Evolutionary conservation across 225 moss, liverwort and hornwort genomes (phyloP), one percentile per base, ranked within the genome.

Genomic region (Lunularia cruciata): DNA sequence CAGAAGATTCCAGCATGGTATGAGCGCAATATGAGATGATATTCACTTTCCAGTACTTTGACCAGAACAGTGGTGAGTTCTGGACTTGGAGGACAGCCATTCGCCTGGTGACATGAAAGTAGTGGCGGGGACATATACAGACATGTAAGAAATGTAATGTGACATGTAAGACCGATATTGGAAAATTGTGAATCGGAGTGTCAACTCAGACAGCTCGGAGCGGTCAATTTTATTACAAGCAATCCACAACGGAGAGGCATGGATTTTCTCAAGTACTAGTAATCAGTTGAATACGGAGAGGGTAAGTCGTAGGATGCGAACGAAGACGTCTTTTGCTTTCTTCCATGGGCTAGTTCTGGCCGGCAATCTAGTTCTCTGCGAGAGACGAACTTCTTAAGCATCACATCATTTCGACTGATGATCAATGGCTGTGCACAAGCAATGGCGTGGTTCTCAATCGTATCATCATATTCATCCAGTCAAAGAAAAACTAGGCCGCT

Each of bases 401-500:
- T 49, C 49, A 49, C 49, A 49, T 49, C 49, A 2, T 49, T 49
- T n/a, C n/a, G 49, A 49, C 49, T 49, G 49, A 49, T n/a, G 49
- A 49, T 13, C 49, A 6, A 49, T 49, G 49, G 49, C 49, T 49
- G 49, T n/a, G 49, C 49, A 49, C 49, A 18, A 49, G 49, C 49
- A 49, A 49, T 49, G 2, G 49, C 49, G 49, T 58, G 32, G 16
- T 18, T 16, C 32, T 58, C 57, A n/a, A 58, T 58, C 57, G 20
- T 60, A 14, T 35, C 20, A 58, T 58, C 58, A 58, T 59, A 55
- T 27, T 8, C 55, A 26, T 60, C 59, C 59, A 37, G 20, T 37
- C 59, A 37, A 60, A 37, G 59, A 60, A 35, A 60, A 60, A 35
- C 57, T 57, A 57, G 57, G 31, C 57, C 57, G 54, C 54, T 31